A percentile compares a stretch with the other conserved stretches of the same genome.
Evolutionary conservation across 495 filamentous ascomycete species (phyloP).

Genomic region (Tuber brumale): DNA sequence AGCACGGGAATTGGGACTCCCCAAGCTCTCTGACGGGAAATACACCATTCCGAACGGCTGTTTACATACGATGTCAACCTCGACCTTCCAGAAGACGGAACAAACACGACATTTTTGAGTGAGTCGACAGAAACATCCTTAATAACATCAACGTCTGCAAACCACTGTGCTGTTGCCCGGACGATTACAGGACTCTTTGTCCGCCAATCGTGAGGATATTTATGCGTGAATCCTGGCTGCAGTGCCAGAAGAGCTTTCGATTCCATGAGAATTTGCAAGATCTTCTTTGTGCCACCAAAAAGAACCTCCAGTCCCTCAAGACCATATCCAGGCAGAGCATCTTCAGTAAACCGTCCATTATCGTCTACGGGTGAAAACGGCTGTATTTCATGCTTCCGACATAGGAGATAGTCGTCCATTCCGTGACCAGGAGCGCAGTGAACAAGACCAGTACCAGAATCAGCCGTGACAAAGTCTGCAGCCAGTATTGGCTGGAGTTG

Average conservation of each 20-base stretch:
- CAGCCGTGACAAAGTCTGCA: slow-evolving; percentile 77
- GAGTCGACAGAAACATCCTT: slow-evolving; percentile 62
- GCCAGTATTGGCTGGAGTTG: slow-evolving; percentile 62
- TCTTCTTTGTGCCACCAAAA: slow-evolving; percentile 58
- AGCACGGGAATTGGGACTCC: slow-evolving; percentile 91
- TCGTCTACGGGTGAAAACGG: slow-evolving; percentile 77
- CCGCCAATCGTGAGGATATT: slow-evolving; percentile 96
- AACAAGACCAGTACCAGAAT: slow-evolving; percentile 85
- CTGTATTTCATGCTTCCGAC: slow-evolving; percentile 56
- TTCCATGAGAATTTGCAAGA: slow-evolving; percentile 59
- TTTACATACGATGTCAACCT: slow-evolving; percentile 77
- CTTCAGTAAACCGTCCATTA: slow-evolving; percentile 67
- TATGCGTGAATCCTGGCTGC: slow-evolving; percentile 65
- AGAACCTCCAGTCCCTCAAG: slow-evolving; percentile 59
- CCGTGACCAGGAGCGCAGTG: slow-evolving; percentile 93
- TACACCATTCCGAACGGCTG: slow-evolving; percentile 92
- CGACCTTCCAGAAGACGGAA: slow-evolving; percentile 63
- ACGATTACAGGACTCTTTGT: slow-evolving; percentile 88
- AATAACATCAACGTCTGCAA: slow-evolving; percentile 80
- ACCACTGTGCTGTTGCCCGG: slow-evolving; percentile 93
- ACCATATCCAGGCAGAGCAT: slow-evolving; percentile 61
- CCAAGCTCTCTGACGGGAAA: slow-evolving; percentile 96
- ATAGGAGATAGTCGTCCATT: slow-evolving; percentile 90
- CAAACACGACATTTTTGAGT: slow-evolving; percentile 65
- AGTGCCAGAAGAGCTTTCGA: slow-evolving; percentile 54